Percentiles rank a stretch among this genome's conserved stretches.
Evolutionary conservation across 2,329 filamentous ascomycete genomes (phyloP).

Genomic region (Ophiocordyceps camponoti-saundersi): DNA sequence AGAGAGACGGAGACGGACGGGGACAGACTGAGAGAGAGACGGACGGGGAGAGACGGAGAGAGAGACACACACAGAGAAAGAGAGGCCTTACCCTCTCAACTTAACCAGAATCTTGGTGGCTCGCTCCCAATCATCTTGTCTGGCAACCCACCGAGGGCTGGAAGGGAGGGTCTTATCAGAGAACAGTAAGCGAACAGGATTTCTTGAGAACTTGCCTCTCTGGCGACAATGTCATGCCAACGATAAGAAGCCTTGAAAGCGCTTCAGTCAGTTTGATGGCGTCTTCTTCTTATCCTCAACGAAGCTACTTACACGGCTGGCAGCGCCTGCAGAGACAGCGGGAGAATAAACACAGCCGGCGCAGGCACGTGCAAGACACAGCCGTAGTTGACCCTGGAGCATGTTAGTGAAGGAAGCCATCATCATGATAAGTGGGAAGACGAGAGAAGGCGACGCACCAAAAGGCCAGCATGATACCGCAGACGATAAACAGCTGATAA

Average conservation of each 20-base stretch:
- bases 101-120: conserved; percentile 36
- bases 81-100: conserved; percentile 20
- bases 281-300: too few species aligned
- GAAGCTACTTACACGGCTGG: conserved; percentile 28
- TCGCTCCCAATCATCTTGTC: conserved; percentile 50
- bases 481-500: conserved; percentile 32
- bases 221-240: conserved; percentile 42
- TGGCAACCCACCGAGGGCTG: conserved; percentile 51
- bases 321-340: conserved; percentile 46
- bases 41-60: background rate
- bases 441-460: conserved; percentile 11
- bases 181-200: background rate
- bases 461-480: conserved; percentile 24
- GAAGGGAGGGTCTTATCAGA: background rate
- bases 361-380: conserved; percentile 27
- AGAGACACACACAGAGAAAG: background rate
- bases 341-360: conserved; percentile 38
- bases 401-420: conserved; percentile 4
- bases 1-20: too few species aligned
- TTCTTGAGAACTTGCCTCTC: conserved; percentile 18
- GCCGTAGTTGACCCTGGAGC: conserved; percentile 38
- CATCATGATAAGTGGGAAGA: background rate
- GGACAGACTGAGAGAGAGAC: background rate
- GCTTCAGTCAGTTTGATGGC: background rate
- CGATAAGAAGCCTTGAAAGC: conserved; percentile 26